Base-by-base conservation (phyloP, 805 yeast genomes). In the Schwanniomyces sp. region DNA sequence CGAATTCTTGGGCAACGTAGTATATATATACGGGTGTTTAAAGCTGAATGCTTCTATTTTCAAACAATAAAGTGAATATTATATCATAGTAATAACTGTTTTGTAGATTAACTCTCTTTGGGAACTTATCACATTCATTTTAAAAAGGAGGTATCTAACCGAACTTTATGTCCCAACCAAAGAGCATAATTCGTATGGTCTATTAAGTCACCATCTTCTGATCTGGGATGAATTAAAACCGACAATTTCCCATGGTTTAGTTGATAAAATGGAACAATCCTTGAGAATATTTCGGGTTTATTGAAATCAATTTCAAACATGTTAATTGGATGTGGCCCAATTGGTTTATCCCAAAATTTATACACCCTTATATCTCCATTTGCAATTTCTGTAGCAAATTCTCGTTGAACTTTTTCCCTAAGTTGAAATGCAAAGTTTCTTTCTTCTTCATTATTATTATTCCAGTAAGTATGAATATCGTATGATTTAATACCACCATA, bases 291-390 rank as follows among this genome's bases (percentile, higher is more conserved):
- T 27, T 67, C 78, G 0, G 82, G 78, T 7, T 64, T 72, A 28
- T 68, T 63, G 48, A 79, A 76, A 59, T 81, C 86, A 25, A 75
- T 54, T 55, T 81, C 85, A 69, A 80, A 81, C 85, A 81, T 81
- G 34, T 70, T 74, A 27, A 75, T 63, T 0, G 85, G 82, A 52
- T 81, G 85, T 1, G 86, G 86, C 0, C 86, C 86, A 26, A 81
- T 57, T 24, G 81, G 76, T 38, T 62, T 60, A 34, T 74, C 75
- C 72, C 78, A 76, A 27, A 76, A 63, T 48, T 70, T 70, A 60
- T 71, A 69, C 4, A 79, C 69, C 46, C 80, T 55, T 9, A 78
- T 63, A 18, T 63, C 59, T 1, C 79, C 80, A 1, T 59, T 50
- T 25, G 58, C 72, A 26, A 76, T 61, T 44, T 79, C 81, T 12